Base-by-base conservation (phyloP, 2,329 filamentous ascomycete genomes). In the Dactylellina haptotyla region DNA sequence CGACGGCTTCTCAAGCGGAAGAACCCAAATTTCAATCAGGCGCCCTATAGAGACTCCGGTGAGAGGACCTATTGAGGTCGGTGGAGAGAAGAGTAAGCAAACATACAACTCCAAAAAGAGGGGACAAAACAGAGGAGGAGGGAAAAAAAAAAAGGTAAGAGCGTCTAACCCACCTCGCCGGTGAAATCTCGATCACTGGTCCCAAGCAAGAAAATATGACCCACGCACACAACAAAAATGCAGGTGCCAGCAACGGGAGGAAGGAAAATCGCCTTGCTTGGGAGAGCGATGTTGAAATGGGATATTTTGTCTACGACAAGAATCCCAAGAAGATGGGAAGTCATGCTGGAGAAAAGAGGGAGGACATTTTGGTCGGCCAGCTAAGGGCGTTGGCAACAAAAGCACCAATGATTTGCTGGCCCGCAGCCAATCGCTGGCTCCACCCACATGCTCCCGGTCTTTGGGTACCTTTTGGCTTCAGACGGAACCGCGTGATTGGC, bases 351-450 rank as follows among this genome's bases (percentile, higher is more conserved):
- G 46, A 62, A 61, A 66, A 69, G 48, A 56, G 53, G 50, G 54
- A 51, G 53, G 53, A 46, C 32, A 25, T 54, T 48, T 61, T 25
- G 61, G 56, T 69, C 50, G 67, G 46, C 51, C 67, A 63, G 67
- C 67, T 64, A 41, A 56, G 25, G 69, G 53, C 43, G 57, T 65
- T 64, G 67, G 50, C 59, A 64, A 32, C 20, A 34, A 18, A 64
- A 46, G 59, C 58, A 72, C 67, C 67, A 72, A 72, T 72, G 45
- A 37, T 59, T 58, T 48, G 39, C 67, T 51, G 45, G 69, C 61
- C 58, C 61, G 61, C 69, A 73, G 54, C 69, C 69, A 73, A 73
- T 73, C 53, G 56, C 54, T 66, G 69, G 54, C 69, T 73, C 69
- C 69, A 73, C 69, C 43, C 69, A 59, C 41, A 54, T 16, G 53